Evolutionary conservation across 2,329 filamentous ascomycete genomes (phyloP).

Genomic region (Pyrenochaeta sp.): DNA sequence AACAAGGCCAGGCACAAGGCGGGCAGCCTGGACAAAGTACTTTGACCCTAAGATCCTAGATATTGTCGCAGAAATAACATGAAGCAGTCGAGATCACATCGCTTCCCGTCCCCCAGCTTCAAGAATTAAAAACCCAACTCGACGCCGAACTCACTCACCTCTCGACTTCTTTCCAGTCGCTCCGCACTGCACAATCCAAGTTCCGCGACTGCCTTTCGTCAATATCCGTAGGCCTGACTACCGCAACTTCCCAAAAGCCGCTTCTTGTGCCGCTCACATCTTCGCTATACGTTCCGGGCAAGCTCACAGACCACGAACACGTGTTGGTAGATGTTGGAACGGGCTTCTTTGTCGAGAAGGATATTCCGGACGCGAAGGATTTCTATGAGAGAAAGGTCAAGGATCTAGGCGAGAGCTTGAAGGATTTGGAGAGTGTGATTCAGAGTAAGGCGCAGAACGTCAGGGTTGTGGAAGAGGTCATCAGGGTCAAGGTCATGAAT

Average conservation of each 20-base stretch:
- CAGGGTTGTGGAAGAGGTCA: conserved; percentile 83
- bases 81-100: conserved; percentile 71
- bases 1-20: conserved; percentile 35
- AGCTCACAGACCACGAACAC: conserved; percentile 62
- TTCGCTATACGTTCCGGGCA: conserved; percentile 91
- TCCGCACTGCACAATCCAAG: conserved; percentile 88
- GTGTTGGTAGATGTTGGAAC: conserved; percentile 88
- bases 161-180: conserved; percentile 85
- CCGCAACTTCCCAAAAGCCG: conserved; percentile 56
- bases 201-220: conserved; percentile 89
- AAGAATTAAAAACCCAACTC: conserved; percentile 92
- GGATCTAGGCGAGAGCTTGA: conserved; percentile 69
- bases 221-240: conserved; percentile 68
- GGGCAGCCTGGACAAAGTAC: conserved; percentile 42
- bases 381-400: conserved; percentile 76
- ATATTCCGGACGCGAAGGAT: conserved; percentile 66
- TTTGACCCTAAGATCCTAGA: background rate
- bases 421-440: conserved; percentile 73
- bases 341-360: conserved; percentile 93
- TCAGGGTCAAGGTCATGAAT: conserved; percentile 48
- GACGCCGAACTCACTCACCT: conserved; percentile 96
- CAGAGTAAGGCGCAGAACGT: conserved; percentile 83
- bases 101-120: conserved; percentile 85
- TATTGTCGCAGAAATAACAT: conserved; percentile 9
- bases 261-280: conserved; percentile 95